A percentile compares a stretch with the other conserved stretches of the same genome.
Conservation (phyloP, 1,139 yeast species). For the Nematodospora anomalae region DNA sequence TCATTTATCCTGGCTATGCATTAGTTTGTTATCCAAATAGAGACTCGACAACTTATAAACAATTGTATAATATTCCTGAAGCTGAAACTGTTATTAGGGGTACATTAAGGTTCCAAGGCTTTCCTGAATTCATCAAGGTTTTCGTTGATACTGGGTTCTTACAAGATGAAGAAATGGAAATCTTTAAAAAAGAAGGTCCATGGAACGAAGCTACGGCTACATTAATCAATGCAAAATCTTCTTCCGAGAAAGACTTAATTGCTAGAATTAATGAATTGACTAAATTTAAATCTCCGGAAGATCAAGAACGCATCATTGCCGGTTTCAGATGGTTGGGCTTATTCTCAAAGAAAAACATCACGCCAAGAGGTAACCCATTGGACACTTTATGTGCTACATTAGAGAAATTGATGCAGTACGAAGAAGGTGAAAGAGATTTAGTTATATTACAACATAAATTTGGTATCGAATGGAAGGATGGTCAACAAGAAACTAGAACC, state of each 20-base stretch:
- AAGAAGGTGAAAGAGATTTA: conserved; percentile 91
- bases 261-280: conserved; percentile 77
- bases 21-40: conserved; percentile 97
- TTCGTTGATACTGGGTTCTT: conserved; percentile 92
- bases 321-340: conserved; percentile 96
- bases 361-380: conserved; percentile 90
- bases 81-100: conserved; percentile 97
- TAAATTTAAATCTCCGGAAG: conserved; percentile 75
- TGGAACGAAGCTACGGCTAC: conserved; percentile 89
- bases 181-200: conserved; percentile 55
- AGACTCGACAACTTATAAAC: conserved; percentile 92
- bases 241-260: conserved; percentile 68
- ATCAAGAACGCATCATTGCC: conserved; percentile 79
- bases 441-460: conserved; percentile 96
- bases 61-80: conserved; percentile 91
- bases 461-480: conserved; percentile 96
- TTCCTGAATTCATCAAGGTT: conserved; percentile 96
- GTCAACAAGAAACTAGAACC: conserved; percentile 85
- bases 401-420: conserved; percentile 95
- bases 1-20: conserved; percentile 92
- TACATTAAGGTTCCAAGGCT: conserved; percentile 95
- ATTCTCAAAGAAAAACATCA: conserved; percentile 71
- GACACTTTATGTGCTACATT: conserved; percentile 96
- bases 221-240: conserved; percentile 72
- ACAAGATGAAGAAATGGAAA: conserved; percentile 66